Percentiles rank a stretch among this genome's conserved stretches.
Evolutionary conservation across 257 asterid species (phyloP).

Genomic region (Echium plantagineum): DNA sequence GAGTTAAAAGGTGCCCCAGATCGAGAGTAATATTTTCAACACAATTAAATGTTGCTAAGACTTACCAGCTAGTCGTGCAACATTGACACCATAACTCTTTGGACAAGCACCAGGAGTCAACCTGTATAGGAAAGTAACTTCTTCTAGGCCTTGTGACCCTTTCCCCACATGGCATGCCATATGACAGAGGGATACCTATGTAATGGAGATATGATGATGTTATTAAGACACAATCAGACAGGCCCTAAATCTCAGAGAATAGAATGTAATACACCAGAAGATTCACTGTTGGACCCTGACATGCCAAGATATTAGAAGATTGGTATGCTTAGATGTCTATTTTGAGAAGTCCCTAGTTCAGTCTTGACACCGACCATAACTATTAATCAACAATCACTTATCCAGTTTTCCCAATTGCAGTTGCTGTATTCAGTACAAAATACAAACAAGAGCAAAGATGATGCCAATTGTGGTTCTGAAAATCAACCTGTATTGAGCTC

Average conservation of each 20-base stretch:
- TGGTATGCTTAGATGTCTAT: neutral
- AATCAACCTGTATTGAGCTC: neutral
- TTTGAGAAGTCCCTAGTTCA: neutral
- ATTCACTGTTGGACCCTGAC: neutral
- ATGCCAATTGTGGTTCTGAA: neutral
- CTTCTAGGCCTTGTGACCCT: constrained; percentile 64
- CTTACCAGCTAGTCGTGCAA: constrained; percentile 89
- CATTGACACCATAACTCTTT: constrained; percentile 91
- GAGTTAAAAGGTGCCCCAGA: neutral
- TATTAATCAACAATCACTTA: neutral
- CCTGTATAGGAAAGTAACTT: constrained; percentile 84
- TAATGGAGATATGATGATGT: neutral
- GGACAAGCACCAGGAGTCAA: constrained; percentile 90
- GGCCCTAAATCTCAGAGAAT: neutral
- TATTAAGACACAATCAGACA: neutral
- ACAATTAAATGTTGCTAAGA: neutral
- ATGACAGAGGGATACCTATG: constrained; percentile 77
- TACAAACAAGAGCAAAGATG: neutral
- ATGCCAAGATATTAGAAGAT: neutral
- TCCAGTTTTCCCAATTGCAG: neutral
- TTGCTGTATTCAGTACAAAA: neutral
- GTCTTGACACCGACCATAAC: neutral
- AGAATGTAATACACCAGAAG: neutral
- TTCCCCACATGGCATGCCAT: constrained; percentile 86
- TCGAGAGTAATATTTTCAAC: neutral